Evolutionary conservation across 495 filamentous ascomycete species (phyloP), one percentile per base, ranked within the genome.

Genomic region (Penicillium subrubescens): DNA sequence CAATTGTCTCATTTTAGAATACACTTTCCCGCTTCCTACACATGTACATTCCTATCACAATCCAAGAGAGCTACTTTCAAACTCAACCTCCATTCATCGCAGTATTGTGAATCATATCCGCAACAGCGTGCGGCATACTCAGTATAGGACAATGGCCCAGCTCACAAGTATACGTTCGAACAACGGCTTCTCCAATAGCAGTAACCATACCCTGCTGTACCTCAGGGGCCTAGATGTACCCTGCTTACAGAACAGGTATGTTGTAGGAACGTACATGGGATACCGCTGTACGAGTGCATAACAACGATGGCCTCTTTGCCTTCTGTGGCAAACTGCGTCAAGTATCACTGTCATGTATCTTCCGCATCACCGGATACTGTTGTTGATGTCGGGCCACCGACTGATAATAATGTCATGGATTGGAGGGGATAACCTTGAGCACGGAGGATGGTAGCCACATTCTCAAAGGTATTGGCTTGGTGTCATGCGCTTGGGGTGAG

Each of bases 401-500:
- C 56, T 0, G 64, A 68, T 3, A 43, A 66, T 31, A 71, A 53
- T 6, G 62, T 59, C 19, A 69, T 34, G 19, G 59, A 48, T 15
- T 60, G 31, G 50, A 53, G 57, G 57, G 37, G 37, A 15, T 70
- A 70, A 27, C 76, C 78, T 39, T 67, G 62, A 0, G 58, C 62
- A 8, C 61, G 46, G 19, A 60, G 37, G 11, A 39, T 54, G 5
- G 65, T 51, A 39, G 74, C 48, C 11, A 81, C 53, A 12, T 66
- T 59, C 17, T 72, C 57, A 60, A 79, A 83, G 35, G 71, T 21
- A 3, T 51, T 48, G 15, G 73, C 67, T n/a, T 55, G 60, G 2
- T 56, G 67, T 62, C 81, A 82, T 19, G 79, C 78, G 54, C 79
- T 79, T 0, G 79, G 72, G 19, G 77, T 67, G n/a, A 82, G 62